A percentile compares a stretch with the other conserved stretches of the same genome.
phyloP scores from a whole-genome alignment of 139 green algal species.

The Micractinium sp. region DNA sequence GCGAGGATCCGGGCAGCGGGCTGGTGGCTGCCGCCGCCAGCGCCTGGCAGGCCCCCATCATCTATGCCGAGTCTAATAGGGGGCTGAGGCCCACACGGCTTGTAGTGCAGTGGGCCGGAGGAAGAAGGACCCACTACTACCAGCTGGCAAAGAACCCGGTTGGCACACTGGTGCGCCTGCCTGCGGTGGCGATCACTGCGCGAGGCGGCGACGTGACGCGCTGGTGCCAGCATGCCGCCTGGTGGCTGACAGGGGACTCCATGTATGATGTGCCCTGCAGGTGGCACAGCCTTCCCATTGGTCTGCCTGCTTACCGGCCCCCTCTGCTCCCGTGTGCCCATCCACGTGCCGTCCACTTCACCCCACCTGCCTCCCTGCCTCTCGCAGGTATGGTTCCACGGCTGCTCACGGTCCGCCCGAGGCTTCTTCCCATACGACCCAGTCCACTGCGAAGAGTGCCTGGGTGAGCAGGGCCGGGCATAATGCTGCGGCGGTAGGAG shows the following conservation, averaged over 20 bases:
- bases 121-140: background rate
- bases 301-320: too few relatives aligned
- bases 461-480: background rate
- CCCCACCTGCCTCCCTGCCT: background rate
- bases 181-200: too few relatives aligned
- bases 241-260: too few relatives aligned
- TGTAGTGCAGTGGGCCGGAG: background rate
- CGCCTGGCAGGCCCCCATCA: background rate
- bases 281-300: background rate
- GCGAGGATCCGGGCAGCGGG: background rate
- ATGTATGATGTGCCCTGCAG: background rate
- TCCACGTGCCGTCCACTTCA: background rate
- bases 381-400: conserved; percentile 12
- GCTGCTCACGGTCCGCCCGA: background rate
- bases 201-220: too few relatives aligned
- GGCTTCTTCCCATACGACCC: conserved; percentile 11
- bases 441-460: background rate
- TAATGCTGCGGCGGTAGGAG: too few relatives aligned
- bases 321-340: background rate
- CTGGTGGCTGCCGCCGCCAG: background rate
- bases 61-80: background rate
- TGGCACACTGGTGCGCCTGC: background rate
- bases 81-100: background rate
- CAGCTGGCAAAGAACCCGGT: background rate
- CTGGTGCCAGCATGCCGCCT: background rate